Evolutionary conservation across 1,284 basidiomycete genomes (phyloP), one percentile per base, ranked within the genome.

Genomic region (Apiotrichum porosum): DNA sequence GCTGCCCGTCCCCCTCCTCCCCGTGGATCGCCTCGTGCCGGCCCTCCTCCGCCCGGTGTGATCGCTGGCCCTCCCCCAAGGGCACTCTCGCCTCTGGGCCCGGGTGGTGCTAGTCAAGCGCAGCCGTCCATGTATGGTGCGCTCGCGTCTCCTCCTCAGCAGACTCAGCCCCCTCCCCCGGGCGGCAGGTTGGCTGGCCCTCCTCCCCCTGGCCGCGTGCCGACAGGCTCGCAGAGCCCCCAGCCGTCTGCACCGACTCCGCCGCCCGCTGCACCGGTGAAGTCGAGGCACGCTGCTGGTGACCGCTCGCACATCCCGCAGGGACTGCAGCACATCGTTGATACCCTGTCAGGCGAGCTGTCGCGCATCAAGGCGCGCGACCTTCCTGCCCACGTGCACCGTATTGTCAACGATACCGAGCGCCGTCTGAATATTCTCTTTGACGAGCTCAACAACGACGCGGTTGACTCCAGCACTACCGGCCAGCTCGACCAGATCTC

Each of bases 291-390:
- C 28, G 89, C 92, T 26, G 79, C 84, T 35, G 93, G 93, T 49
- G 93, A 97, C 70, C 81, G 92, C 30, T 83, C 81, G 24, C 94
- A 97, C 72, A 94, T 97, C 50, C 85, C 92, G 4, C 82, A 84
- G 9, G 74, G 78, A 32, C 79, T 81, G 34, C 75, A 77, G 57
- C 82, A 85, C 1, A 83, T 88, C 43, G 88, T 80, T 61, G 77
- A 81, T 39, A 76, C 83, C n/a, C 75, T 91, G 33, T 78, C 76
- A 12, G 77, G 77, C 37, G 82, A 85, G 52, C 65, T 89, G 57
- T 75, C 77, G 36, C 77, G 78, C 30, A 69, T 89, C 72, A 88
- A 80, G 75, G 82, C 86, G 15, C 18, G 39, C 14, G 19, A 35
- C 22, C 53, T 36, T 44, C 14, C 68, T 88, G 17, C 26, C 13